Percentiles rank a stretch among this genome's conserved stretches.
Conservation (phyloP, 2,329 filamentous ascomycete species). For the Sarocladiaceae sp. region DNA sequence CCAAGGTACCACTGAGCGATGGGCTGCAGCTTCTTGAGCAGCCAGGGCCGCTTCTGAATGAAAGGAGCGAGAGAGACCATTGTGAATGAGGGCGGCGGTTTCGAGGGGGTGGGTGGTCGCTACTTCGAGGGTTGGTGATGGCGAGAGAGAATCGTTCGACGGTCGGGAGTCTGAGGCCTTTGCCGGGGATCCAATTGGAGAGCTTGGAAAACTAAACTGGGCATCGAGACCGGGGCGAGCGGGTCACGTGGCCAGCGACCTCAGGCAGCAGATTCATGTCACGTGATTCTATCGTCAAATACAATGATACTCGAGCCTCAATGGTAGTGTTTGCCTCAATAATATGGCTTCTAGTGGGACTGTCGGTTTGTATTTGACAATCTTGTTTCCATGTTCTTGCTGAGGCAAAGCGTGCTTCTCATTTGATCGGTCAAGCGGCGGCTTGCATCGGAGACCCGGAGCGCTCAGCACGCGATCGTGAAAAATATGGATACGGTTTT, state of each 20-base stretch:
- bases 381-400: no score
- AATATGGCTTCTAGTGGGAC: no score
- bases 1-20: conserved; percentile 85
- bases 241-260: conserved; percentile 3
- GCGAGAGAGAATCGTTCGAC: conserved; percentile 12
- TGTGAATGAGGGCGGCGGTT: conserved; percentile 28
- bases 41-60: conserved; percentile 81
- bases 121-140: conserved; percentile 12
- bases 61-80: conserved; percentile 74
- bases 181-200: conserved; percentile 8
- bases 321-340: no score
- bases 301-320: no score
- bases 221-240: background rate
- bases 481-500: background rate
- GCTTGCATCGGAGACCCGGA: conserved; percentile 1
- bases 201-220: conserved; percentile 7
- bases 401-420: background rate
- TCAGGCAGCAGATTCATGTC: conserved; percentile 1
- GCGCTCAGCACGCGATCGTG: background rate
- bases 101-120: conserved; percentile 20
- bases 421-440: conserved; percentile 2
- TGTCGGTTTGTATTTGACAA: no score
- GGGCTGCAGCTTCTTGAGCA: conserved; percentile 71
- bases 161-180: conserved; percentile 3
- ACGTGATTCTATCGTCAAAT: background rate